Evolutionary conservation across 192 early-diverging fungal species (phyloP), one percentile per base, ranked within the genome.

Genomic region (Rhizoclosmatium sp.): DNA sequence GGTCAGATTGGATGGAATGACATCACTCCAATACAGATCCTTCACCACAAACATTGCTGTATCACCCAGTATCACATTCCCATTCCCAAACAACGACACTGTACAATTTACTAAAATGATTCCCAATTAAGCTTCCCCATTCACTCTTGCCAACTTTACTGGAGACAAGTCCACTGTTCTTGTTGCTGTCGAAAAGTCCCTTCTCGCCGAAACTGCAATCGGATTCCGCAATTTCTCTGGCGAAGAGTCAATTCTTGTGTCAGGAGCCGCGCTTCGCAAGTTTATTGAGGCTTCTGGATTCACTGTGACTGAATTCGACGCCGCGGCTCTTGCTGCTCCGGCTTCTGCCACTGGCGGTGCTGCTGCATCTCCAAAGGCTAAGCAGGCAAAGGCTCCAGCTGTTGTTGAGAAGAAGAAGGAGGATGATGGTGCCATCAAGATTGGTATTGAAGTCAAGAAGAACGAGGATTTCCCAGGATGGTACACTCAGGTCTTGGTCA

Each of bases 401-500:
- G 9, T 16, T 54, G 71, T 79, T 10, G 80, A 78, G 61, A 88
- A 87, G 75, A 82, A 89, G 62, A 84, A 81, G 60, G 59, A 69
- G 47, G 60, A 82, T 19, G 87, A 87, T 76, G 80, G 80, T 49
- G 82, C 80, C 65, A 82, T 86, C 69, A 89, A 91, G 79, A 94
- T 95, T 79, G 98, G 97, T 75, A 90, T 99, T 62, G 91, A 93
- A 65, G 90, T 85, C 51, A 91, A 89, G 80, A 98, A 98, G 90
- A 91, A 93, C 48, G 95, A 87, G 46, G 95, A 98, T 80, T 98
- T 98, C 80, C 84, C 97, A 51, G 88, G 82, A 71, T 99, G 97
- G 97, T 98, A 98, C 85, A 91, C 92, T 79, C 94, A 93, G 88
- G 92, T 95, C 39, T 86, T 99, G 75, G 92, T 91, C 47, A 90